phyloP scores from a whole-genome alignment of 2,329 filamentous ascomycete species.

The Neonectria faginata region DNA sequence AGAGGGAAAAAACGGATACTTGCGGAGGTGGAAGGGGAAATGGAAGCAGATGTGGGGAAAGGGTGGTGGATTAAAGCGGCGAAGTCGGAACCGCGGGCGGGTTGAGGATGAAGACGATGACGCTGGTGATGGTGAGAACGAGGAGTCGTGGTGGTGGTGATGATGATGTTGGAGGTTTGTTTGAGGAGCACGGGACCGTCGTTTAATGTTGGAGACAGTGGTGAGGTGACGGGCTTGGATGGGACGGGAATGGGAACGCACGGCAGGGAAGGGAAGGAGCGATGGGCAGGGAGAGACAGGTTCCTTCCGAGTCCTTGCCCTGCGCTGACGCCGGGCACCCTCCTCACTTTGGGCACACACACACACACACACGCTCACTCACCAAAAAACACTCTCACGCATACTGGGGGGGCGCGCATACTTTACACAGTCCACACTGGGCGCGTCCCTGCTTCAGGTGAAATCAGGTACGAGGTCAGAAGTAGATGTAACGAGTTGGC shows the following conservation, averaged over 20 bases:
- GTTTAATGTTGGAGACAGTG: not conserved
- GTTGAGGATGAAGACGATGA: not conserved
- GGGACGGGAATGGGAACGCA: not conserved
- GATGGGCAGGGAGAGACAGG: slow-evolving; percentile 3
- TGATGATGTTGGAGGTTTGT: slow-evolving; percentile 13
- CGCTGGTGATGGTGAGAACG: slow-evolving; percentile 8
- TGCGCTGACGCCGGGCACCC: slow-evolving; percentile 7
- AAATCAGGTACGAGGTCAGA: too few species aligned
- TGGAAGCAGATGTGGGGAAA: slow-evolving; percentile 8
- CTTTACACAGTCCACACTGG: not conserved
- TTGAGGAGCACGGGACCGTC: slow-evolving; percentile 5
- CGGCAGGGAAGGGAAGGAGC: slow-evolving; percentile 17
- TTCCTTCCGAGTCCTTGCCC: not conserved
- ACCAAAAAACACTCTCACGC: too few species aligned
- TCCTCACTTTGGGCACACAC: not conserved
- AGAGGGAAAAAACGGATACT: slow-evolving; percentile 28
- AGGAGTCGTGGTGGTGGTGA: not conserved
- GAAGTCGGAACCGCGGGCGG: not conserved
- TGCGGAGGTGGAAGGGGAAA: slow-evolving; percentile 32
- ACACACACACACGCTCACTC: too few species aligned
- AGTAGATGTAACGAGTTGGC: too few species aligned
- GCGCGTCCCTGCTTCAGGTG: not conserved
- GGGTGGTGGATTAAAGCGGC: slow-evolving; percentile 11
- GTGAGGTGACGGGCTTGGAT: slow-evolving; percentile 1
- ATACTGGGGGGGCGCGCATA: not conserved